Percentiles rank a stretch among this genome's conserved stretches.
Evolutionary conservation across 169 alveolate genomes (phyloP).

Genomic region (Plasmodium yoelii): DNA sequence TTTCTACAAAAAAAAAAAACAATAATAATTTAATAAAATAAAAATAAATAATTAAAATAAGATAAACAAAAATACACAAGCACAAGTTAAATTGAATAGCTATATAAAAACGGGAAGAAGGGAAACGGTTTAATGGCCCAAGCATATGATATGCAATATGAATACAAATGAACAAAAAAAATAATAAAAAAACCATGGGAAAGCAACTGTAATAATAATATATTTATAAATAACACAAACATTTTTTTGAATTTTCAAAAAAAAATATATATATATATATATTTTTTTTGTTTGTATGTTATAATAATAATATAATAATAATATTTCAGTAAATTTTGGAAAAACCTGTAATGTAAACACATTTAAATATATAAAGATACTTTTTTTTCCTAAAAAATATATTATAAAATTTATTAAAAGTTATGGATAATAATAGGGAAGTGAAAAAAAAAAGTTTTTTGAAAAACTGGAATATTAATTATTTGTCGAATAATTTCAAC

Average conservation of each 20-base stretch:
- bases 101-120: no score
- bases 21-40: background rate
- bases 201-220: constrained; percentile 1
- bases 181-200: no score
- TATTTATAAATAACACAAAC: no score
- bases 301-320: constrained; percentile 1
- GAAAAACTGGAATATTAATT: constrained; percentile 70
- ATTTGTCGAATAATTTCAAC: constrained; percentile 57
- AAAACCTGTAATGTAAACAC: constrained; percentile 56
- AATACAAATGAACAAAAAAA: no score
- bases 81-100: no score
- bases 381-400: constrained; percentile 1
- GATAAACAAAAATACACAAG: background rate
- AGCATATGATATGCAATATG: no score
- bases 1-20: background rate
- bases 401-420: constrained; percentile 11
- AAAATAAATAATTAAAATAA: background rate
- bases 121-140: no score
- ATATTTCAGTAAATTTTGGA: background rate
- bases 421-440: constrained; percentile 56
- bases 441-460: constrained; percentile 43
- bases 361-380: constrained; percentile 4
- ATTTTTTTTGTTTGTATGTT: background rate
- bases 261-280: background rate
- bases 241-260: background rate